A percentile compares a stretch with the other conserved stretches of the same genome.
Conservation (phyloP, 306 rosid genomes). For the Fragaria vesca region DNA sequence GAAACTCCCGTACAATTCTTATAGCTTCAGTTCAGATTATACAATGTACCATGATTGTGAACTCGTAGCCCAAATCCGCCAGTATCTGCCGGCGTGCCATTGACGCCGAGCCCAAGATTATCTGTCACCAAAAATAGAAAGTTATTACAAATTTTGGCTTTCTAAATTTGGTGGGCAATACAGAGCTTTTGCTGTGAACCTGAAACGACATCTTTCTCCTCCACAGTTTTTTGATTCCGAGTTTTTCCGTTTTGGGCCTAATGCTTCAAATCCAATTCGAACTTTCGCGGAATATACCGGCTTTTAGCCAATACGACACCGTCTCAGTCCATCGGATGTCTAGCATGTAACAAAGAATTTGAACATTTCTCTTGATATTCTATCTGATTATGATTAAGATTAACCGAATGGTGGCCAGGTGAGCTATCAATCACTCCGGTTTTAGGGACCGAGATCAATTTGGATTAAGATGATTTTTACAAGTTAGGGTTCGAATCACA, state of each 20-base stretch:
- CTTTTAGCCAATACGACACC: neutral
- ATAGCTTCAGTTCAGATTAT: neutral
- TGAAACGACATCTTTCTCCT: conserved; percentile 26
- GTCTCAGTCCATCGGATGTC: neutral
- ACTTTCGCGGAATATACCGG: neutral
- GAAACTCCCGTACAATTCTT: conserved; percentile 11
- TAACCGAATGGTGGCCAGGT: no score
- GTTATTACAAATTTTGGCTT: neutral
- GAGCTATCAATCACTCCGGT: no score
- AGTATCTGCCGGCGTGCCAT: conserved; percentile 78
- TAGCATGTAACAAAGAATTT: no score
- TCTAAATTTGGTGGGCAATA: neutral
- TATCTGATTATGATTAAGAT: no score
- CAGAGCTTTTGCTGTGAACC: conserved; percentile 16
- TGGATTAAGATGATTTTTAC: no score
- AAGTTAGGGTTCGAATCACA: no score
- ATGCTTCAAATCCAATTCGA: neutral
- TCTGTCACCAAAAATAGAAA: conserved; percentile 32
- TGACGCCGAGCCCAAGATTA: conserved; percentile 86
- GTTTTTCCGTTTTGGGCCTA: neutral
- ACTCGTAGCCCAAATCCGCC: conserved; percentile 80
- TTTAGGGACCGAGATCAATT: no score
- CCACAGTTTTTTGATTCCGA: neutral
- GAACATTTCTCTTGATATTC: no score
- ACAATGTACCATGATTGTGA: conserved; percentile 58